phyloP scores from a whole-genome alignment of 306 rosid genomes.

The Crataegus laevigata region DNA sequence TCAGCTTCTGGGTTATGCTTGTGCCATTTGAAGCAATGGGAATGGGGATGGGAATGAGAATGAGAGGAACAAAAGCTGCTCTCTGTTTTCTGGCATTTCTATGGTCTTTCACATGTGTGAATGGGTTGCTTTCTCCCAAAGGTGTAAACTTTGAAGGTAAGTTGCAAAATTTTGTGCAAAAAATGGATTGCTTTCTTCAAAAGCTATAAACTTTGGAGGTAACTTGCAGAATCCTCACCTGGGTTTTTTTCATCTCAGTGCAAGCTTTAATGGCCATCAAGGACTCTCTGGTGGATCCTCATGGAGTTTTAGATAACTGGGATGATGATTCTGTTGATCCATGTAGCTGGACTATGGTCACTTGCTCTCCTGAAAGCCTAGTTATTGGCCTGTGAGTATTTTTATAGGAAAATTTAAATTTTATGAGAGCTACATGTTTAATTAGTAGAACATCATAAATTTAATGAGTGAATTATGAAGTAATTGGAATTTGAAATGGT shows the following conservation, averaged over 20 bases:
- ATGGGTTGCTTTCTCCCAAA: constrained; percentile 81
- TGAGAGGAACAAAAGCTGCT: constrained; percentile 32
- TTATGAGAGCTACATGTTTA: not conserved
- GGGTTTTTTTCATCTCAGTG: constrained; percentile 38
- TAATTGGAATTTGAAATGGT: constrained; percentile 14
- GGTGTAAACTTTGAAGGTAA: constrained; percentile 98
- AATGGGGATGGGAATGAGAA: constrained; percentile 46
- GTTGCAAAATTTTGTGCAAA: constrained; percentile 1
- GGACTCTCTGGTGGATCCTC: constrained; percentile 71
- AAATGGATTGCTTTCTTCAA: not conserved
- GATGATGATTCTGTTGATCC: constrained; percentile 97
- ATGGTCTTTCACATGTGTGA: constrained; percentile 39
- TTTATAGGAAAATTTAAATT: not conserved
- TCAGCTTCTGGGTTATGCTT: constrained; percentile 18
- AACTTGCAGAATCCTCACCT: constrained; percentile 20
- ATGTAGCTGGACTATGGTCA: constrained; percentile 99
- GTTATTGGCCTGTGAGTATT: constrained; percentile 80
- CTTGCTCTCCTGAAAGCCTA: constrained; percentile 75
- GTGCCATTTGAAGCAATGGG: constrained; percentile 35
- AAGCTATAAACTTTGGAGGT: not conserved
- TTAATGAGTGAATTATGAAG: not conserved
- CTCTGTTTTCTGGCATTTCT: constrained; percentile 47
- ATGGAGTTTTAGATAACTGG: constrained; percentile 89
- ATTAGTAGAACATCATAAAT: not conserved
- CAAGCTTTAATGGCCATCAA: constrained; percentile 91